Evolutionary conservation across 352 stramenopile species (phyloP).

Genomic region (Phytopythium cucurbitacearum): DNA sequence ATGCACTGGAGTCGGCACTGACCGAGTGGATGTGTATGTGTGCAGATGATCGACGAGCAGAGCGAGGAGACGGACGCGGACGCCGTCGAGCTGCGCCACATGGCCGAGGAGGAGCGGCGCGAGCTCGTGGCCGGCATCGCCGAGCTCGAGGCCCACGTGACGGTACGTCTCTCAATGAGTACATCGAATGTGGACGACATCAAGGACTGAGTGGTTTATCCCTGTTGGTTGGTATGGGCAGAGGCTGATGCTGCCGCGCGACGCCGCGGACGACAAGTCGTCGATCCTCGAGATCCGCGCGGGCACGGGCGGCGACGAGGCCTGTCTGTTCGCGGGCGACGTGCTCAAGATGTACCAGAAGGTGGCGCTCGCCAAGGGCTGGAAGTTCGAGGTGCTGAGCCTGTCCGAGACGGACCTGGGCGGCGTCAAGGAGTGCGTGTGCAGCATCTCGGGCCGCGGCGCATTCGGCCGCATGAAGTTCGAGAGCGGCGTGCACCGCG

Average conservation of each 20-base stretch:
- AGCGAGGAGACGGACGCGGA: constrained; percentile 40
- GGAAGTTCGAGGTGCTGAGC: constrained; percentile 90
- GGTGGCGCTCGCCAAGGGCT: constrained; percentile 76
- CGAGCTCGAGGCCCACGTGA: constrained; percentile 58
- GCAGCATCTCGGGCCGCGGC: constrained; percentile 54
- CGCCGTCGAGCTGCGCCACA: constrained; percentile 57
- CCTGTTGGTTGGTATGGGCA: constrained; percentile 5
- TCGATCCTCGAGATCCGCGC: constrained; percentile 97
- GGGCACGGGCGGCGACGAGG: constrained; percentile 95
- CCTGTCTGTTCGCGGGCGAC: constrained; percentile 94
- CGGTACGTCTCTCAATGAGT: constrained; percentile 19
- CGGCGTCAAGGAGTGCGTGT: constrained; percentile 82
- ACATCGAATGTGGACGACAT: background rate
- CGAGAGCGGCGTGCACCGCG: constrained; percentile 96
- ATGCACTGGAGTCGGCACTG: constrained; percentile 17
- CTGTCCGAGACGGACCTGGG: constrained; percentile 81
- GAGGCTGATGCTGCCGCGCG: constrained; percentile 73
- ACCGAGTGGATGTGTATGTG: background rate
- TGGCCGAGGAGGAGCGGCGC: constrained; percentile 71
- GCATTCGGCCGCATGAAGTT: constrained; percentile 98
- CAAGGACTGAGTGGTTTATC: background rate
- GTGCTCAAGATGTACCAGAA: constrained; percentile 94
- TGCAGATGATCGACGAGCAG: constrained; percentile 63
- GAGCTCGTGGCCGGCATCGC: constrained; percentile 48
- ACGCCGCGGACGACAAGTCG: constrained; percentile 93